phyloP scores from a whole-genome alignment of 768 basidiomycete species.

The Ramaria sp. region DNA sequence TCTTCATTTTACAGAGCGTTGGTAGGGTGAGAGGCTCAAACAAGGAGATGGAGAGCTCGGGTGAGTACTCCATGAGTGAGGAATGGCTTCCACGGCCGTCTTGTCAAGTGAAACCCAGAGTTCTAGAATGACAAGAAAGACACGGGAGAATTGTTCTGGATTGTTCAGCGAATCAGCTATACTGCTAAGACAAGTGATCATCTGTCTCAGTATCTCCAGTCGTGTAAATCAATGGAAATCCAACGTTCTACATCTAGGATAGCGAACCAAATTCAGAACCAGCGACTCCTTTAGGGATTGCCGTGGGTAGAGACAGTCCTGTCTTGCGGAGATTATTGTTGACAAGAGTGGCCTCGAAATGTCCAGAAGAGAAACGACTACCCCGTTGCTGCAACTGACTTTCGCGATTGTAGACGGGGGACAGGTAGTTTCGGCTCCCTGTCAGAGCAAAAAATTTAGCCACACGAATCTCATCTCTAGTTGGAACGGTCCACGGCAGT shows the following conservation, averaged over 20 bases:
- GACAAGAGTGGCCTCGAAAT: not conserved
- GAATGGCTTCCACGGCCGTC: conserved; percentile 21
- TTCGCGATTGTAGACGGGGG: not conserved
- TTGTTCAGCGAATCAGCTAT: not conserved
- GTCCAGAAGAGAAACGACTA: not conserved
- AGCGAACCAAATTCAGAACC: not conserved
- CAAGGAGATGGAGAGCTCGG: conserved; percentile 29
- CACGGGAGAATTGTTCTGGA: conserved; percentile 19
- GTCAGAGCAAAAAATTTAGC: not conserved
- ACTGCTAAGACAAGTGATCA: not conserved
- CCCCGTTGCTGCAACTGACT: not conserved
- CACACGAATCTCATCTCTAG: not conserved
- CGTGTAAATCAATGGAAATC: not conserved
- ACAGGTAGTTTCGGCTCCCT: not conserved
- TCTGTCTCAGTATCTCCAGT: not conserved
- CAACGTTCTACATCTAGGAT: not conserved
- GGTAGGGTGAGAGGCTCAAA: conserved; percentile 33
- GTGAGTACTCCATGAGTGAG: conserved; percentile 35
- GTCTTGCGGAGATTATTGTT: not conserved
- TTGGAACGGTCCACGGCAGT: not conserved
- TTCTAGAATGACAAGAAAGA: conserved; percentile 35
- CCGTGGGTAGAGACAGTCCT: not conserved
- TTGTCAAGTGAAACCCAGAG: conserved; percentile 42
- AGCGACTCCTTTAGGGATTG: not conserved
- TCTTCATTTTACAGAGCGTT: conserved; percentile 17